A percentile compares a stretch with the other conserved stretches of the same genome.
Evolutionary conservation across 2,329 filamentous ascomycete species (phyloP).

Genomic region (Phaeosphaeria sp.): DNA sequence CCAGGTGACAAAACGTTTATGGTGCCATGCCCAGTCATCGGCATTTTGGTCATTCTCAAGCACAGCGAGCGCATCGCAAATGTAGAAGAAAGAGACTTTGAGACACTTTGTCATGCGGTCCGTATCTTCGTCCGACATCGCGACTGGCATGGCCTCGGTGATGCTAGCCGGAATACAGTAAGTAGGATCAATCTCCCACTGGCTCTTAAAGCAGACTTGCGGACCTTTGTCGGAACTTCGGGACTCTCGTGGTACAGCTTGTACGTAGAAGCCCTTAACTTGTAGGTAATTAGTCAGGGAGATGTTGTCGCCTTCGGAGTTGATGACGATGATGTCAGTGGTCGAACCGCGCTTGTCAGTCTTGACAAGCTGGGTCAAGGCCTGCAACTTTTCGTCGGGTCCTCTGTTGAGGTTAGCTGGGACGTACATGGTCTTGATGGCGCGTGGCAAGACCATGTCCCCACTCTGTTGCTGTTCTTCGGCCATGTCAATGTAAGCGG

Average conservation of each 20-base stretch:
- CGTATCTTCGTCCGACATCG: neutral
- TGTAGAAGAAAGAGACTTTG: conserved; percentile 3
- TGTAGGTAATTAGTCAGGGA: conserved; percentile 1
- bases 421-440: conserved; percentile 7
- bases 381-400: neutral
- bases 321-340: neutral
- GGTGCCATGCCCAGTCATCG: conserved; percentile 2
- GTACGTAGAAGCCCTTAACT: neutral
- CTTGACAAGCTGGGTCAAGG: neutral
- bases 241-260: neutral
- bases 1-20: conserved; percentile 7
- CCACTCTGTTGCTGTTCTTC: conserved; percentile 4
- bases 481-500: conserved; percentile 6
- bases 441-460: conserved; percentile 13
- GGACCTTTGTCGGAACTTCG: neutral
- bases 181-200: conserved; percentile 5
- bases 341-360: neutral
- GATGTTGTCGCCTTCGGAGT: neutral
- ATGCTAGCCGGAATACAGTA: conserved; percentile 2
- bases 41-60: neutral
- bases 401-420: neutral
- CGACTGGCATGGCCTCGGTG: conserved; percentile 1
- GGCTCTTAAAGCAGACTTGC: conserved; percentile 4
- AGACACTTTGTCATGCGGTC: neutral
- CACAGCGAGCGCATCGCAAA: neutral